A percentile compares a stretch with the other conserved stretches of the same genome.
phyloP scores from a whole-genome alignment of 352 stramenopile species.

The Phytopythium delawarense region DNA sequence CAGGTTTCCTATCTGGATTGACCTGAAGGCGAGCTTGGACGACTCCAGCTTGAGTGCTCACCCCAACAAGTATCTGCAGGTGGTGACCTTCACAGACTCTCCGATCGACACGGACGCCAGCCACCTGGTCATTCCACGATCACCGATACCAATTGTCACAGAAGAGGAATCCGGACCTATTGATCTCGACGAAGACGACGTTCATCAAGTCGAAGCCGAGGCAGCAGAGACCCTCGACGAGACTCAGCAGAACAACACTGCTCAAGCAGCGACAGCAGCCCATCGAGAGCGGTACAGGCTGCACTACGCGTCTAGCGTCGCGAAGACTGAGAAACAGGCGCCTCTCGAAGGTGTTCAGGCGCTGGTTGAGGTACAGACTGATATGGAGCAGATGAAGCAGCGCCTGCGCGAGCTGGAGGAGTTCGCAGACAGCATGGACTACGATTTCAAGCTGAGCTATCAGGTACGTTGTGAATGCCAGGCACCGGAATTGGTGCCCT shows the following conservation, averaged over 20 bases:
- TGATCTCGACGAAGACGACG: neutral
- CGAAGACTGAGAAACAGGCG: neutral
- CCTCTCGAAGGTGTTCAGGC: neutral
- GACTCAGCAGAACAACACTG: neutral
- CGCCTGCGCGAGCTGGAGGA: constrained; percentile 43
- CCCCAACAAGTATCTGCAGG: constrained; percentile 29
- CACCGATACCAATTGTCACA: neutral
- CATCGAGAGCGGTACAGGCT: constrained; percentile 2
- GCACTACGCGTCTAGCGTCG: neutral
- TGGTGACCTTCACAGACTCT: constrained; percentile 16
- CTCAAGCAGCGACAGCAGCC: neutral
- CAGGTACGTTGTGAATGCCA: constrained; percentile 21
- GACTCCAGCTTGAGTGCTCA: constrained; percentile 6
- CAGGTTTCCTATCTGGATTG: constrained; percentile 34
- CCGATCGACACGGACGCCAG: neutral
- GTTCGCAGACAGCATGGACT: constrained; percentile 46
- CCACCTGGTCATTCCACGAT: neutral
- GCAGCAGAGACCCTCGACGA: neutral
- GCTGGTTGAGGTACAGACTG: neutral
- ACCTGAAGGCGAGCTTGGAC: constrained; percentile 14
- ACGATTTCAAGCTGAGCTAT: constrained; percentile 51
- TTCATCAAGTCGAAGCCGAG: neutral
- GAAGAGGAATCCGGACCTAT: neutral
- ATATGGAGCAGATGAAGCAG: constrained; percentile 10
- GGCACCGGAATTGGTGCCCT: neutral